A percentile compares a stretch with the other conserved stretches of the same genome.
phyloP scores from a whole-genome alignment of 225 moss, liverwort and hornwort genomes.

The Polytrichum formosum region DNA sequence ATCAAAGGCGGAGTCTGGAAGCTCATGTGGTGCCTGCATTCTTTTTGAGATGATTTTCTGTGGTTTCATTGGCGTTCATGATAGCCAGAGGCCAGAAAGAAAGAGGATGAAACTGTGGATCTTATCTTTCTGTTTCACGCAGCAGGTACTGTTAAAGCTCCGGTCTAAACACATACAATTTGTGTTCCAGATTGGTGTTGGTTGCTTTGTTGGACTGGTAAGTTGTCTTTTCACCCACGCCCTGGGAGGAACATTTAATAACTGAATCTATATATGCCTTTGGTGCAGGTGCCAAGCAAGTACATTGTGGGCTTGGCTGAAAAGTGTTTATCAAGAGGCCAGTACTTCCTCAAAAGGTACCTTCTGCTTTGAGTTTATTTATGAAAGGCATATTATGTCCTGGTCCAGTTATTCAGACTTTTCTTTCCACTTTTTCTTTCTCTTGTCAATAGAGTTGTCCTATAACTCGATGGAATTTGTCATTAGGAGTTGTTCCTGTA shows the following conservation, averaged over 20 bases:
- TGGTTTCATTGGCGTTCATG: neutral
- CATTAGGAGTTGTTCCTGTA: too few species aligned
- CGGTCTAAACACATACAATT: slow-evolving; percentile 3
- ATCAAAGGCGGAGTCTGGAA: slow-evolving; percentile 13
- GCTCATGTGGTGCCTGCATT: slow-evolving; percentile 2
- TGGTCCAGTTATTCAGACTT: too few species aligned
- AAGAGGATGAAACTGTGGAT: slow-evolving; percentile 6
- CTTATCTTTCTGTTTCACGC: slow-evolving; percentile 14
- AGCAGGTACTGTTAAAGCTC: slow-evolving; percentile 10
- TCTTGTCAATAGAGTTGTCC: too few species aligned
- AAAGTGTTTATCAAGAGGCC: too few species aligned
- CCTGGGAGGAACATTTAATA: neutral
- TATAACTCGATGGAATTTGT: too few species aligned
- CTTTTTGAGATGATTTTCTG: too few species aligned
- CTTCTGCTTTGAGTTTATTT: too few species aligned
- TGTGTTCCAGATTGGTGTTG: slow-evolving; percentile 3
- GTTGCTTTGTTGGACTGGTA: slow-evolving; percentile 2
- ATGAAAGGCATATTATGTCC: too few species aligned
- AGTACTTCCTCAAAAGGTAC: too few species aligned
- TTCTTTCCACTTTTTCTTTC: too few species aligned
- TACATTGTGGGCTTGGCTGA: too few species aligned
- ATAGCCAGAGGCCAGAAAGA: slow-evolving; percentile 16
- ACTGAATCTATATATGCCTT: neutral
- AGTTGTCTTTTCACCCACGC: neutral
- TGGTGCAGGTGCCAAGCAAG: slow-evolving; percentile 1